Percentiles rank a stretch among this genome's conserved stretches.
These are phyloP conservation scores for Thymus quinquecostatus DNA, from an alignment of 257 asterid species.

Conservation along the genomic window DNA sequence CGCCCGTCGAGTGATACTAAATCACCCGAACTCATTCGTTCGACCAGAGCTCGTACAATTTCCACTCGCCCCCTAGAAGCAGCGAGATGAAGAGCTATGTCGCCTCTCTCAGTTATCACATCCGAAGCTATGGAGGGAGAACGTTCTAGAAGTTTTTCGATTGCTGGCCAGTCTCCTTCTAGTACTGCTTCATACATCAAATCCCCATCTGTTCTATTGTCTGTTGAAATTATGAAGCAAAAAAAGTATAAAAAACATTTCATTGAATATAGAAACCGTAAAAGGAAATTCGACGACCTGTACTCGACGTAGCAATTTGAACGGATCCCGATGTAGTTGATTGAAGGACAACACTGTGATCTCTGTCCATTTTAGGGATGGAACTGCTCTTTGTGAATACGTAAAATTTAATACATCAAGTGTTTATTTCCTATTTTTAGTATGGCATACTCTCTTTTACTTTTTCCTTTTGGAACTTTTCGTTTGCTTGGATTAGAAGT, in stretches of 20 bases:
- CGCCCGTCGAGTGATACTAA: background rate
- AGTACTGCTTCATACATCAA: conserved; percentile 22
- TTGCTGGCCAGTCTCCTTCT: conserved; percentile 30
- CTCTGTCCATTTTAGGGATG: background rate
- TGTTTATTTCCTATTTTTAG: background rate
- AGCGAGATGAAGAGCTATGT: conserved; percentile 13
- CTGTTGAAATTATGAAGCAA: background rate
- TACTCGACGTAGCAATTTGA: background rate
- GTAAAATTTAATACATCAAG: background rate
- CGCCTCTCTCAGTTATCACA: background rate
- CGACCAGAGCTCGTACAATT: background rate
- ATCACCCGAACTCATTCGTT: background rate
- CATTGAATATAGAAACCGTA: too few relatives aligned
- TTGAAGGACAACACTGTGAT: background rate
- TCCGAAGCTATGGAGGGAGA: background rate
- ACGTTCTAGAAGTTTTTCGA: background rate
- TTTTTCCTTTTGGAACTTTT: background rate
- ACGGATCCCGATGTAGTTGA: background rate
- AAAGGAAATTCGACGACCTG: background rate
- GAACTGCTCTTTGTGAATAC: background rate
- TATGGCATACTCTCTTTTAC: background rate
- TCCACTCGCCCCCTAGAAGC: conserved; percentile 1
- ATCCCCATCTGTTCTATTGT: background rate
- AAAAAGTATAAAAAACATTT: background rate
- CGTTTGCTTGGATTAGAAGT: background rate